Conservation (phyloP, 2,329 filamentous ascomycete genomes). For the Aschersonia sp. region DNA sequence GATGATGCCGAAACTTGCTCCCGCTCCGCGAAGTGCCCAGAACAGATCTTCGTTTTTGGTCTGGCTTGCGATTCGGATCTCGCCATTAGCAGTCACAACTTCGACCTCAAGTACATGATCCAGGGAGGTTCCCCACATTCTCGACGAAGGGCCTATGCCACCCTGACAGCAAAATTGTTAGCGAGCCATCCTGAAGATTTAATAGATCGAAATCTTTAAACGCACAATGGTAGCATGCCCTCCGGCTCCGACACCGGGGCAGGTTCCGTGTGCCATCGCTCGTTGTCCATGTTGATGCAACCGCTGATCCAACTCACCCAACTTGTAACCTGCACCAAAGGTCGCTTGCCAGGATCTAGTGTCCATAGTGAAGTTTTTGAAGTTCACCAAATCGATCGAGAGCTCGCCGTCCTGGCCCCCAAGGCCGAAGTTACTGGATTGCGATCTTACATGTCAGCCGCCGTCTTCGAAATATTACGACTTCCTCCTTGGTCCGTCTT, state of each 20-base stretch:
- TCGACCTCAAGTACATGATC: conserved; percentile 41
- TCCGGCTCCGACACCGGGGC: conserved; percentile 42
- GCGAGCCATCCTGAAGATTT: not conserved
- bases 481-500: too few species aligned
- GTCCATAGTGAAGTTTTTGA: conserved; percentile 40
- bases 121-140: conserved; percentile 42
- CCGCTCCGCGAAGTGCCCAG: conserved; percentile 41
- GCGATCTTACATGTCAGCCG: too few species aligned
- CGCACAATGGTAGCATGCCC: conserved; percentile 42
- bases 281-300: conserved; percentile 36
- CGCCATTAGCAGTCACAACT: conserved; percentile 42
- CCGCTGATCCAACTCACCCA: conserved; percentile 34
- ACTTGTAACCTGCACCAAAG: conserved; percentile 36
- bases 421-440: conserved; percentile 23
- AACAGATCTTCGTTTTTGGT: conserved; percentile 37
- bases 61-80: conserved; percentile 30
- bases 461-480: too few species aligned
- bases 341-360: conserved; percentile 35
- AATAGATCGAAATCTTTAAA: not conserved
- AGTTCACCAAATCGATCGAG: conserved; percentile 37
- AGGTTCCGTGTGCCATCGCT: conserved; percentile 46
- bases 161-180: conserved; percentile 21
- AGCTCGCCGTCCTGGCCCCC: conserved; percentile 36
- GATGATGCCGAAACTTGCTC: conserved; percentile 40
- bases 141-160: conserved; percentile 41